Evolutionary conservation across 1,139 yeast species (phyloP).

Genomic region (Geotrichum fermentans): DNA sequence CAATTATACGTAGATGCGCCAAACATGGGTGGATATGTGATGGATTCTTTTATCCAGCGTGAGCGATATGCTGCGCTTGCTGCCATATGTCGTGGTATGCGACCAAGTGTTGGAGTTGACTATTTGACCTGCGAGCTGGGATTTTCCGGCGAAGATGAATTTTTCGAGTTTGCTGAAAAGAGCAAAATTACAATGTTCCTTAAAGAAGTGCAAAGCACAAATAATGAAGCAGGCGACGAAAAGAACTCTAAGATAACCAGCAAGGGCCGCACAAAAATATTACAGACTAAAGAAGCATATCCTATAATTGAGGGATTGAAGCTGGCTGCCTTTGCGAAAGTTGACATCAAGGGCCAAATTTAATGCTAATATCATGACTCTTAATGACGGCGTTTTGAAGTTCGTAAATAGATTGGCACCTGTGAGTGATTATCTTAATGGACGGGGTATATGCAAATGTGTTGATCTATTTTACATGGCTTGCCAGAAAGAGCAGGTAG

Average conservation of each 20-base stretch:
- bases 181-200: slow-evolving; percentile 43
- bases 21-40: slow-evolving; percentile 41
- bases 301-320: slow-evolving; percentile 44
- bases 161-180: slow-evolving; percentile 42
- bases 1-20: slow-evolving; percentile 42
- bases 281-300: slow-evolving; percentile 47
- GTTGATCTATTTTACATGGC: too few relatives aligned
- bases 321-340: slow-evolving; percentile 46
- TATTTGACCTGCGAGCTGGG: slow-evolving; percentile 49
- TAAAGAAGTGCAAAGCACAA: slow-evolving; percentile 18
- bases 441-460: too few relatives aligned
- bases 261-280: slow-evolving; percentile 23
- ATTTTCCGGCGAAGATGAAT: slow-evolving; percentile 40
- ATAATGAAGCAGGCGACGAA: slow-evolving; percentile 10
- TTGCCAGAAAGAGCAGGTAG: too few relatives aligned
- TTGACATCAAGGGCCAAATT: slow-evolving; percentile 91
- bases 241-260: slow-evolving; percentile 1
- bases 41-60: slow-evolving; percentile 48
- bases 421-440: too few relatives aligned
- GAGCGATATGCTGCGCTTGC: slow-evolving; percentile 60
- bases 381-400: too few relatives aligned
- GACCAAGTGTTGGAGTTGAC: slow-evolving; percentile 46
- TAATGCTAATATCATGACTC: too few relatives aligned
- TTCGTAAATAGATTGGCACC: too few relatives aligned
- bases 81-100: slow-evolving; percentile 55